Evolutionary conservation across 768 basidiomycete species (phyloP).

Genomic region (Boletus sp.): DNA sequence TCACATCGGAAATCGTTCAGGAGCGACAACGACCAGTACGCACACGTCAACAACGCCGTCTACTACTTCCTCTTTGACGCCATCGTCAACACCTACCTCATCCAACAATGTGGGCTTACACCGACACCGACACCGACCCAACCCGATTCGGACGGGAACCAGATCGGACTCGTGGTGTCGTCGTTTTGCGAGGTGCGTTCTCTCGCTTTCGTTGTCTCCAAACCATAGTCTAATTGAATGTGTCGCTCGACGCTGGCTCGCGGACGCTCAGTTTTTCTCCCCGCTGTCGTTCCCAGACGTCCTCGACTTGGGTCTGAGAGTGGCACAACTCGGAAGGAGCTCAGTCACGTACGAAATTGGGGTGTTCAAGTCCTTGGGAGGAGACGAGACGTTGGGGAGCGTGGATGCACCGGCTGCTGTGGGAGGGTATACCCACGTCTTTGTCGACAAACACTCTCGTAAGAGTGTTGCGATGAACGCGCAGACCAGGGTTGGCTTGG

Average conservation of each 20-base stretch:
- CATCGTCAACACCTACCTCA: conserved; percentile 75
- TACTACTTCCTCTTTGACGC: conserved; percentile 85
- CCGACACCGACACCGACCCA: conserved; percentile 51
- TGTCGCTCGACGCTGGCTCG: too few species aligned
- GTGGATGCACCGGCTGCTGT: conserved; percentile 37
- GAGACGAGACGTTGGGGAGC: neutral
- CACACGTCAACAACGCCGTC: conserved; percentile 75
- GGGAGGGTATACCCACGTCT: conserved; percentile 78
- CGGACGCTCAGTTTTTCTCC: conserved; percentile 55
- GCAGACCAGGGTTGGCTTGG: conserved; percentile 45
- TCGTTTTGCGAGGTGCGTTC: conserved; percentile 61
- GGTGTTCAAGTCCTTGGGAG: conserved; percentile 48
- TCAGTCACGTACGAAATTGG: conserved; percentile 81
- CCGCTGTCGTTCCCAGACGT: conserved; percentile 73
- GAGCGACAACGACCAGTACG: conserved; percentile 87
- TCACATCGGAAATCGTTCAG: conserved; percentile 33
- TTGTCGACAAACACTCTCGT: conserved; percentile 60
- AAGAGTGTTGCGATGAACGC: conserved; percentile 50
- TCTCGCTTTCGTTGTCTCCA: neutral
- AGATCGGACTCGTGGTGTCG: conserved; percentile 75
- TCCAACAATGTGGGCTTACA: conserved; percentile 54
- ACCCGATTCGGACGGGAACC: conserved; percentile 30
- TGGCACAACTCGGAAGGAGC: conserved; percentile 64
- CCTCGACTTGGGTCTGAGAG: conserved; percentile 66
- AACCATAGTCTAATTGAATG: neutral